A percentile compares a stretch with the other conserved stretches of the same genome.
These are phyloP conservation scores for Filosporella fistucella DNA, from an alignment of 495 filamentous ascomycete genomes.

Conservation along the genomic window DNA sequence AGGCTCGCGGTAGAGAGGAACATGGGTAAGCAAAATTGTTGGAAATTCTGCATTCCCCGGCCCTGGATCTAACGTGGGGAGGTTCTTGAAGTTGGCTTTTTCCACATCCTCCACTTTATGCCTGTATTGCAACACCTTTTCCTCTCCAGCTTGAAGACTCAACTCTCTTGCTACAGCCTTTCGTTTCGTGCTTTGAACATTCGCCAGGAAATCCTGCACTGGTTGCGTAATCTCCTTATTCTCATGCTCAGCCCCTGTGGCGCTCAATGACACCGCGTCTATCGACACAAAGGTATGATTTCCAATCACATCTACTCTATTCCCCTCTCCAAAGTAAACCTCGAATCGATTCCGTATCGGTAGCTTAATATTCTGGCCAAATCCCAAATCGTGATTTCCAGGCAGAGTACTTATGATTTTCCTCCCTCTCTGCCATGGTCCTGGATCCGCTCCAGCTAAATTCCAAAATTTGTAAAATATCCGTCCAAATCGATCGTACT, in stretches of 20 bases:
- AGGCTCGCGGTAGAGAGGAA: slow-evolving; percentile 76
- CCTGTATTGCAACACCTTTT: slow-evolving; percentile 40
- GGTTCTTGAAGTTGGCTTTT: slow-evolving; percentile 32
- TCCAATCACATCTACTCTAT: slow-evolving; percentile 81
- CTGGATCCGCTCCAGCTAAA: slow-evolving; percentile 31
- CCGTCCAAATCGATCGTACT: slow-evolving; percentile 72
- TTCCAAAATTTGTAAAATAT: slow-evolving; percentile 72
- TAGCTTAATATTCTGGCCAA: slow-evolving; percentile 76
- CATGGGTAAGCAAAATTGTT: slow-evolving; percentile 82
- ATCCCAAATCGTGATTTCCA: slow-evolving; percentile 96
- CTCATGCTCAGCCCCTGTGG: slow-evolving; percentile 46
- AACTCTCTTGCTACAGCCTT: slow-evolving; percentile 53
- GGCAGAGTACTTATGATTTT: slow-evolving; percentile 79
- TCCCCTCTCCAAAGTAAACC: slow-evolving; percentile 84
- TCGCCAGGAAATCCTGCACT: slow-evolving; percentile 68
- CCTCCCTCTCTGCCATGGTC: slow-evolving; percentile 39
- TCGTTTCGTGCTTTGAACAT: slow-evolving; percentile 45
- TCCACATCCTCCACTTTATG: slow-evolving; percentile 48
- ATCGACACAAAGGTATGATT: slow-evolving; percentile 96
- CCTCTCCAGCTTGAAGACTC: slow-evolving; percentile 42
- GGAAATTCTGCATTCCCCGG: slow-evolving; percentile 54
- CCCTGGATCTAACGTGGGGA: slow-evolving; percentile 36
- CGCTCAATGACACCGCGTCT: slow-evolving; percentile 82
- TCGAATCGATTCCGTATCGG: slow-evolving; percentile 78
- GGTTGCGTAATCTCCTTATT: slow-evolving; percentile 65